Evolutionary conservation across 2,329 filamentous ascomycete genomes (phyloP), one percentile per base, ranked within the genome.

Genomic region (Sphaerulina vaccinii): DNA sequence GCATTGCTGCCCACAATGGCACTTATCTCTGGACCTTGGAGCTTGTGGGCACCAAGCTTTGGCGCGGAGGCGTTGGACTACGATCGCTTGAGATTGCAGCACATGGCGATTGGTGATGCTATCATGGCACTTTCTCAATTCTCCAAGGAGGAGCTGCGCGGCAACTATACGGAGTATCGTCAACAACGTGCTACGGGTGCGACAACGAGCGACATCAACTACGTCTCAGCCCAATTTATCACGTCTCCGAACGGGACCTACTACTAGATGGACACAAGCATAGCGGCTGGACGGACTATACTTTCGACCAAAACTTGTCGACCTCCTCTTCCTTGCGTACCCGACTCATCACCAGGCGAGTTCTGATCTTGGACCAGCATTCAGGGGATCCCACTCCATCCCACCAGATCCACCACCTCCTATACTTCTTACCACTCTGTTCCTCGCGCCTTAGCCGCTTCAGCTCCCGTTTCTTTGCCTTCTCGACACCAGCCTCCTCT

Each of bases 21-120:
- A 21, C 36, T 50, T 5, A 43, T 50, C 24, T 42, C 47, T 13
- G 47, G 47, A 5, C 47, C 47, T 21, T 50, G 47, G 47, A 43
- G 37, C 38, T 18, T 50, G 22, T 50, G 47, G 47, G 47, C 47
- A 15, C 47, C 47, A 9, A 33, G 47, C 24, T 50, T 43, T 35
- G 47, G 47, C 5, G 22, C 47, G 4, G 36, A 50, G 9, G 37
- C 47, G 4, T 15, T 50, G n/a, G 47, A 50, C 21, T 50, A 43
- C 27, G 47, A 50, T 32, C 35, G 37, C n/a, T 27, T 50, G 5
- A 13, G 47, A 8, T 16, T 23, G 19, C 47, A 50, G 47, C 29
- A 50, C 24, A 23, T 50, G 9, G 47, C 47, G 10, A 43, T 50
- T 43, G 47, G 47, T 9, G 37, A 50, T 35, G 38, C 47, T 3